phyloP scores from a whole-genome alignment of 306 rosid genomes.

The Quercus parvula region DNA sequence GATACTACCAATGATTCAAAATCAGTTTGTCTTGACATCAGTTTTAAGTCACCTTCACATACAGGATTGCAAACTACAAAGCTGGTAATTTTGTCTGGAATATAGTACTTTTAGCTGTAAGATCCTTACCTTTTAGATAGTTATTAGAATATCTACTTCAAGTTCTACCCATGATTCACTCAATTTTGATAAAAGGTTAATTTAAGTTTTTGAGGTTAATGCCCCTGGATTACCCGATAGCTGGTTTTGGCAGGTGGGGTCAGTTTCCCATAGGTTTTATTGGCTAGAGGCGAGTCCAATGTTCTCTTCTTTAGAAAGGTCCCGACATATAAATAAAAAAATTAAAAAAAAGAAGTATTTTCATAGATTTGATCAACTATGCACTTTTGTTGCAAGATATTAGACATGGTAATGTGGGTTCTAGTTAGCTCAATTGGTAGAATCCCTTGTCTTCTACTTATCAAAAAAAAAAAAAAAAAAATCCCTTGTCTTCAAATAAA shows the following conservation, averaged over 20 bases:
- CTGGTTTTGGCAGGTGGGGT: too few species aligned
- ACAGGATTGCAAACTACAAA: slow-evolving; percentile 94
- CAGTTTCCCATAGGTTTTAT: too few species aligned
- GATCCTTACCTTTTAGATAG: slow-evolving; percentile 1
- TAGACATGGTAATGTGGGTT: too few species aligned
- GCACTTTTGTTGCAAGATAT: too few species aligned
- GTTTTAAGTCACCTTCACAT: slow-evolving; percentile 89
- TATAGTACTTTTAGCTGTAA: slow-evolving; percentile 2
- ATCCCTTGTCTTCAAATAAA: too few species aligned
- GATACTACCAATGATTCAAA: slow-evolving; percentile 49
- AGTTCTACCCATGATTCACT: not conserved
- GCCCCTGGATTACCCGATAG: too few species aligned
- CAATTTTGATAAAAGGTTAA: not conserved
- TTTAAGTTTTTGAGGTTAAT: not conserved
- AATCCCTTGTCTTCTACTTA: too few species aligned
- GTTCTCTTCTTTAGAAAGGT: too few species aligned
- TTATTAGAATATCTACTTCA: slow-evolving; percentile 2
- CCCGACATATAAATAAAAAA: too few species aligned
- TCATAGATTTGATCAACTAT: not conserved
- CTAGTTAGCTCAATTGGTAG: too few species aligned
- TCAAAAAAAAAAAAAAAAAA: too few species aligned
- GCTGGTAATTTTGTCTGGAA: slow-evolving; percentile 50
- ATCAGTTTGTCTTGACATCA: slow-evolving; percentile 84
- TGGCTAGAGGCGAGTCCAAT: too few species aligned
- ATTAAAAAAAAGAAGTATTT: not conserved